Conservation (phyloP, 75 land plant genomes). For the Sequoia sempervirens region DNA sequence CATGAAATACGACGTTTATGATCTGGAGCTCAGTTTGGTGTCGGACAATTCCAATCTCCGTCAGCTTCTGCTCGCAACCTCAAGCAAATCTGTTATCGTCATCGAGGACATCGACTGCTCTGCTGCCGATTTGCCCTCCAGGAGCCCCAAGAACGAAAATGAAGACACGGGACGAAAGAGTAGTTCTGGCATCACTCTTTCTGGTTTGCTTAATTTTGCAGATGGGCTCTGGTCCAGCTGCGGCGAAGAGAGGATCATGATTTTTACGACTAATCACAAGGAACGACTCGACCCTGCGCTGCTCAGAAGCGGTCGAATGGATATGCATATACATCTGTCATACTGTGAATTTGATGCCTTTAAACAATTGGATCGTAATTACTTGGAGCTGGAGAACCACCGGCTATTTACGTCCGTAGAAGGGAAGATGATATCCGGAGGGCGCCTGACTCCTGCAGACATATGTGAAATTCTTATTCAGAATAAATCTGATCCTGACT, state of each 20-base stretch:
- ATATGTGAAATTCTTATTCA: slow-evolving; percentile 21
- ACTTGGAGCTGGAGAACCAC: slow-evolving; percentile 27
- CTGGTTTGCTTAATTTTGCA: slow-evolving; percentile 44
- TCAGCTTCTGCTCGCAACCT: slow-evolving; percentile 6
- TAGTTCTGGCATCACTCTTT: slow-evolving; percentile 22
- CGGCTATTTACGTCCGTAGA: slow-evolving; percentile 21
- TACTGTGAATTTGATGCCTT: slow-evolving; percentile 35
- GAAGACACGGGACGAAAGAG: slow-evolving; percentile 6
- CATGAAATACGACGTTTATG: slow-evolving; percentile 20
- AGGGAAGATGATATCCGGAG: slow-evolving; percentile 17
- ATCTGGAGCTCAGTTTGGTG: slow-evolving; percentile 26
- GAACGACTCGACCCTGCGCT: slow-evolving; percentile 38
- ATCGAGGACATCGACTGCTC: slow-evolving; percentile 77
- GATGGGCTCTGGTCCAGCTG: slow-evolving; percentile 51
- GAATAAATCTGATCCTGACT: slow-evolving; percentile 16
- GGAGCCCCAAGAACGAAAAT: not conserved
- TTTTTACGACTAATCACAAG: slow-evolving; percentile 48
- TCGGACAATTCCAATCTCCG: slow-evolving; percentile 13
- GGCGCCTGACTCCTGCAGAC: slow-evolving; percentile 40
- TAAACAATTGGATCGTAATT: slow-evolving; percentile 29
- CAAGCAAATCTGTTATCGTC: slow-evolving; percentile 47
- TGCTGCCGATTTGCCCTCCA: slow-evolving; percentile 29
- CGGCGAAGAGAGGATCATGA: slow-evolving; percentile 43
- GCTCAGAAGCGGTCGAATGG: slow-evolving; percentile 48
- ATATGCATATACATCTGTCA: slow-evolving; percentile 51